phyloP scores from a whole-genome alignment of 2,329 filamentous ascomycete genomes.

The Phaeophleospora eucalypticola region DNA sequence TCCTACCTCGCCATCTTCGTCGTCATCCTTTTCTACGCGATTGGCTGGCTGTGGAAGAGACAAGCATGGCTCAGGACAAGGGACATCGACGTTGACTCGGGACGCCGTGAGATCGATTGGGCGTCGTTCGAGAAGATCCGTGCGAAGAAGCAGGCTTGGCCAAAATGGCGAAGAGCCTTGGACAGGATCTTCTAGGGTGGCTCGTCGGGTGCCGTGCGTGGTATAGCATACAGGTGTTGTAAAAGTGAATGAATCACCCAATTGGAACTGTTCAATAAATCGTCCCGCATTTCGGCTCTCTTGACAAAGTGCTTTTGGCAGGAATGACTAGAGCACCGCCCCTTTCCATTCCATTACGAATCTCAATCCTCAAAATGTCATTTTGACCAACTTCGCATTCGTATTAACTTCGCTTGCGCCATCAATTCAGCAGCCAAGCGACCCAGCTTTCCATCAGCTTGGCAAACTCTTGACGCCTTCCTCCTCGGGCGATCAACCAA shows the following conservation, averaged over 20 bases:
- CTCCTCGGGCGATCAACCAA: no score
- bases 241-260: neutral
- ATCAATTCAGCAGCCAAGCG: no score
- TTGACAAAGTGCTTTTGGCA: no score
- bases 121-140: constrained; percentile 57
- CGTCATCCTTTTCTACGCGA: constrained; percentile 51
- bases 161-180: constrained; percentile 44
- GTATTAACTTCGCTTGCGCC: no score
- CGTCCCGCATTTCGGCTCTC: no score
- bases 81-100: constrained; percentile 64
- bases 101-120: constrained; percentile 62
- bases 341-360: no score
- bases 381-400: no score
- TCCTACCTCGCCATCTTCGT: constrained; percentile 52
- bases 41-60: constrained; percentile 61
- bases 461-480: no score
- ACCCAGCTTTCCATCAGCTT: no score
- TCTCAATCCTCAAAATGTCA: no score
- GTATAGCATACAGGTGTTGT: neutral
- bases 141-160: constrained; percentile 49
- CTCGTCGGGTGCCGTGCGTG: neutral
- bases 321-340: no score
- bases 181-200: constrained; percentile 25
- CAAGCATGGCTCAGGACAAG: constrained; percentile 54
- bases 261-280: no score